Conservation (phyloP, 257 asterid genomes). For the Orobanche coerulescens region DNA sequence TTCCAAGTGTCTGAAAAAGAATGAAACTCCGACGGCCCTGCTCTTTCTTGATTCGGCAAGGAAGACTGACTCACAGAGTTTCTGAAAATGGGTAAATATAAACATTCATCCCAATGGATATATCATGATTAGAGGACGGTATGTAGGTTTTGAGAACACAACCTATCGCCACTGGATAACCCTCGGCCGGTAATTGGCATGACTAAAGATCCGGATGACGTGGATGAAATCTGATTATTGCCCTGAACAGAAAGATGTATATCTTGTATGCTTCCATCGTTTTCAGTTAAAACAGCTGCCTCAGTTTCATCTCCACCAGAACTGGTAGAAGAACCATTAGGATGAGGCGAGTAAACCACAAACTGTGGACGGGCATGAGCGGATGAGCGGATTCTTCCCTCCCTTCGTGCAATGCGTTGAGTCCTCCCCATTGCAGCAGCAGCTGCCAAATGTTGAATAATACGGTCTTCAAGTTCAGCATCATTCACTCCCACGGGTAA, state of each 20-base stretch:
- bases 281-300: slow-evolving; percentile 25
- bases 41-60: slow-evolving; percentile 44
- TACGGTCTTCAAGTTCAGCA: slow-evolving; percentile 76
- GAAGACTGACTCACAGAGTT: slow-evolving; percentile 35
- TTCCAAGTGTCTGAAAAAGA: slow-evolving; percentile 68
- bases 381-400: slow-evolving; percentile 50
- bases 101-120: slow-evolving; percentile 13
- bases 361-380: slow-evolving; percentile 50
- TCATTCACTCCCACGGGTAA: slow-evolving; percentile 56
- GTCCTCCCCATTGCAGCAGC: slow-evolving; percentile 92
- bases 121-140: background rate
- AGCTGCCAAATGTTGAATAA: slow-evolving; percentile 85
- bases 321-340: slow-evolving; percentile 40
- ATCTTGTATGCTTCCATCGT: slow-evolving; percentile 26
- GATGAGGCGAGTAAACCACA: slow-evolving; percentile 45
- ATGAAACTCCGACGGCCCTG: slow-evolving; percentile 83
- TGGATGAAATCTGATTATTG: slow-evolving; percentile 37
- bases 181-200: slow-evolving; percentile 29
- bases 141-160: slow-evolving; percentile 19
- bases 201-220: slow-evolving; percentile 43
- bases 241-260: slow-evolving; percentile 29
- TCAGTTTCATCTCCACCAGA: slow-evolving; percentile 39
- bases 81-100: slow-evolving; percentile 30
- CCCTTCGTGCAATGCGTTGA: slow-evolving; percentile 56
- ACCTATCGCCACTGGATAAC: slow-evolving; percentile 43